Evolutionary conservation across 2,329 filamentous ascomycete genomes (phyloP).

Genomic region (Xylaria sp.): DNA sequence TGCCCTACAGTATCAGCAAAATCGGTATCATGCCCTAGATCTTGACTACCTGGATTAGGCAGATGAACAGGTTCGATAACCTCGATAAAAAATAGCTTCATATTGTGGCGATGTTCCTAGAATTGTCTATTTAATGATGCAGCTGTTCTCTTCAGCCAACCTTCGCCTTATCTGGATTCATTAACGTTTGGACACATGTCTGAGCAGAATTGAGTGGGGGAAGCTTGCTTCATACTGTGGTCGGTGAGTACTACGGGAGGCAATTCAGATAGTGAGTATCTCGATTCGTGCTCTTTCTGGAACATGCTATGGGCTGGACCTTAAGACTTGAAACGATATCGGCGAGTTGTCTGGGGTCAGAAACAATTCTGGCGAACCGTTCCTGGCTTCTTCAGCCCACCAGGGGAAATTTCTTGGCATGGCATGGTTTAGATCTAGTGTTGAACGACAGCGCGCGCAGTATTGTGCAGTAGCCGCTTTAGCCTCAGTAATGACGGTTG

Average conservation of each 20-base stretch:
- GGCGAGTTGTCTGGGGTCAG: not conserved
- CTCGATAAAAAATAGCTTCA: not conserved
- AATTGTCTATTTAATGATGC: not conserved
- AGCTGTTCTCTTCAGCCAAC: no score
- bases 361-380: not conserved
- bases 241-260: not conserved
- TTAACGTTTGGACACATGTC: no score
- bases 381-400: not conserved
- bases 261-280: not conserved
- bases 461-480: not conserved
- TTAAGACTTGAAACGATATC: slow-evolving; percentile 16
- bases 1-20: not conserved
- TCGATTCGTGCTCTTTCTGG: not conserved
- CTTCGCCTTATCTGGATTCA: no score
- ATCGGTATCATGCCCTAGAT: not conserved
- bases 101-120: not conserved
- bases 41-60: not conserved
- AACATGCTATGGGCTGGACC: not conserved
- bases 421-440: not conserved
- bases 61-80: not conserved
- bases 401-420: slow-evolving; percentile 12
- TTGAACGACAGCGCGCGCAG: not conserved
- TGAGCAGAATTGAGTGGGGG: no score
- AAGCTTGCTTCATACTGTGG: no score
- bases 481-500: not conserved